phyloP scores from a whole-genome alignment of 2,329 filamentous ascomycete species.

The Colletotrichum navitas region DNA sequence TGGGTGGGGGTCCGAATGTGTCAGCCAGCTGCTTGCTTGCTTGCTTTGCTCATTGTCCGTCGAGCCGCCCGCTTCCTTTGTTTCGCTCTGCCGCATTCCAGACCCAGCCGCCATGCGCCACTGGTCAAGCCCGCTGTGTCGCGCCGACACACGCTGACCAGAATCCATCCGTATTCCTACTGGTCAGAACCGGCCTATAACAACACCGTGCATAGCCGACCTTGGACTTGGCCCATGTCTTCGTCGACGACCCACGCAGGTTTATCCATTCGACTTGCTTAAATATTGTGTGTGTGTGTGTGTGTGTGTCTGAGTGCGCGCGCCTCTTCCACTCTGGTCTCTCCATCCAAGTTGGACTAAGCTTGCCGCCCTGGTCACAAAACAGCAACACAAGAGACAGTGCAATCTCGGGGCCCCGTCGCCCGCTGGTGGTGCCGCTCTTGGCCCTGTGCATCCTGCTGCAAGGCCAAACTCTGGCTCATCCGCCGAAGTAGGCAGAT shows the following conservation, averaged over 20 bases:
- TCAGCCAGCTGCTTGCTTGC: constrained; percentile 20
- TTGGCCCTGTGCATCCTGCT: constrained; percentile 32
- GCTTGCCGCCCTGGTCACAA: neutral
- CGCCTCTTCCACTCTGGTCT: neutral
- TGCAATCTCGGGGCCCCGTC: constrained; percentile 18
- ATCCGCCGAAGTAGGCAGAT: constrained; percentile 29
- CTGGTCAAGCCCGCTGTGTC: neutral
- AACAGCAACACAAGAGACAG: constrained; percentile 9
- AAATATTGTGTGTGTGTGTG: too few species aligned
- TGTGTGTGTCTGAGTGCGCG: neutral
- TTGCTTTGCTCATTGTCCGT: neutral
- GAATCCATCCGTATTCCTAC: neutral
- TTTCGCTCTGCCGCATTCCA: constrained; percentile 25
- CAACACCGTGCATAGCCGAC: neutral
- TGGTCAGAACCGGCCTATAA: neutral
- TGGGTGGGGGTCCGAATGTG: constrained; percentile 14
- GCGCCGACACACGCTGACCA: neutral
- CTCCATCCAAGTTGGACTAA: neutral
- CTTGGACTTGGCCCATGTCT: neutral
- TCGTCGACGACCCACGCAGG: neutral
- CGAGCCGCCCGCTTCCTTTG: constrained; percentile 14
- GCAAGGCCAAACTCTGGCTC: constrained; percentile 35
- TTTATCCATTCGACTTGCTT: neutral
- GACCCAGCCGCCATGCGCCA: neutral
- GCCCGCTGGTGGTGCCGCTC: constrained; percentile 18